Conservation (phyloP, 441 rosid species). For the Erysimum pusillum region DNA sequence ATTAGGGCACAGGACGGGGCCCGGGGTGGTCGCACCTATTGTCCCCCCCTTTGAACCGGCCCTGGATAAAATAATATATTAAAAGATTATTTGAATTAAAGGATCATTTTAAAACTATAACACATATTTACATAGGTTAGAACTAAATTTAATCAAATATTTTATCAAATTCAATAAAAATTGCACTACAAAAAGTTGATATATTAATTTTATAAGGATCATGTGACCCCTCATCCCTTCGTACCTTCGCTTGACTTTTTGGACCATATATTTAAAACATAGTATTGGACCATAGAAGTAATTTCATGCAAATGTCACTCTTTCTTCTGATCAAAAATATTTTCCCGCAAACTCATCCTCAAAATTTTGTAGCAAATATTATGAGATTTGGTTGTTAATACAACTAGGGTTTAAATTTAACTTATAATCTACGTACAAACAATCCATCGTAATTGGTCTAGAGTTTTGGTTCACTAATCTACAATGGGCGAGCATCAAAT, state of each 20-base stretch:
- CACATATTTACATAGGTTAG: too few species aligned
- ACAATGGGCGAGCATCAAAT: neutral
- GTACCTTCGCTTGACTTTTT: neutral
- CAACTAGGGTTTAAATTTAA: neutral
- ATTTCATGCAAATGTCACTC: neutral
- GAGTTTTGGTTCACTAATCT: neutral
- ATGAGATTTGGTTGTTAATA: neutral
- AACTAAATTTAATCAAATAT: too few species aligned
- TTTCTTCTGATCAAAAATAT: neutral
- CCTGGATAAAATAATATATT: too few species aligned
- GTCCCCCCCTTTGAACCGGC: too few species aligned
- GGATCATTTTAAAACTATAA: too few species aligned
- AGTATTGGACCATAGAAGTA: neutral
- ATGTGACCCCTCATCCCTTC: too few species aligned
- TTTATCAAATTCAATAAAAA: too few species aligned
- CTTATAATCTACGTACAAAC: neutral
- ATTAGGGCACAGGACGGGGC: too few species aligned
- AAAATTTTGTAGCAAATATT: neutral
- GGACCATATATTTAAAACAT: neutral
- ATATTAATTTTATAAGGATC: too few species aligned
- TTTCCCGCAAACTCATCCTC: neutral
- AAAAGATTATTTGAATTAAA: too few species aligned
- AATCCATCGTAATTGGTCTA: neutral
- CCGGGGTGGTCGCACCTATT: too few species aligned
- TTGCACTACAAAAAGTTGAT: too few species aligned